Conservation (phyloP, 23 red algal species). For the Gracilaria vermiculophylla region DNA sequence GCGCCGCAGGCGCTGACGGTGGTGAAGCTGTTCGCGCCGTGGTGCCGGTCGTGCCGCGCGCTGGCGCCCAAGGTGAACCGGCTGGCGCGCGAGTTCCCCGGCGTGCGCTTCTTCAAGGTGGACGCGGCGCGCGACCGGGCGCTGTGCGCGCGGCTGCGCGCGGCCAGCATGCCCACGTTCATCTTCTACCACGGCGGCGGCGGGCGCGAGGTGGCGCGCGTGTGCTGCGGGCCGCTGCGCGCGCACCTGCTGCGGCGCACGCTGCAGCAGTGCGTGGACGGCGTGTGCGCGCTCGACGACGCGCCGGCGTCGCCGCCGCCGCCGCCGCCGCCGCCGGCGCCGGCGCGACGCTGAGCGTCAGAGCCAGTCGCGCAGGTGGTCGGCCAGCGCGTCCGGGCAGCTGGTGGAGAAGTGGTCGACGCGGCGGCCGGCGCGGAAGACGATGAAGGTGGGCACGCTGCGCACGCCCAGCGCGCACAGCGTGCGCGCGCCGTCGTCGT, state of each 20-base stretch:
- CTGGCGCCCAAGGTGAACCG: slow-evolving; percentile 44
- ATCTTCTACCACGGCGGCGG: slow-evolving; percentile 42
- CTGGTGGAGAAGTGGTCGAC: slow-evolving; percentile 47
- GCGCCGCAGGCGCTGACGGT: slow-evolving; percentile 33
- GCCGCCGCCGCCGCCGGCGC: too few species aligned
- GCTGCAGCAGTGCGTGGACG: slow-evolving; percentile 4
- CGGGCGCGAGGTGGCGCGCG: slow-evolving; percentile 53
- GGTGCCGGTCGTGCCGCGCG: slow-evolving; percentile 60
- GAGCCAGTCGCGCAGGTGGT: background rate
- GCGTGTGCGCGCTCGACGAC: slow-evolving; percentile 17
- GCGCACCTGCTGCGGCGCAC: slow-evolving; percentile 42
- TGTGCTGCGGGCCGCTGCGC: slow-evolving; percentile 25
- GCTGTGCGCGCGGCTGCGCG: slow-evolving; percentile 34
- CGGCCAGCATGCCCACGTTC: slow-evolving; percentile 48
- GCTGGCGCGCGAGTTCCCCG: slow-evolving; percentile 50
- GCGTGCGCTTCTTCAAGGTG: slow-evolving; percentile 60
- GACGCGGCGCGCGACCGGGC: slow-evolving; percentile 55
- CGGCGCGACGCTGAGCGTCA: too few species aligned
- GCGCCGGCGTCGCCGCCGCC: background rate
- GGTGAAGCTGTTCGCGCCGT: slow-evolving; percentile 63
- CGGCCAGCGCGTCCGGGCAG: background rate
- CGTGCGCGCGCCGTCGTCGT: background rate
- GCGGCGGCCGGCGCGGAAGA: slow-evolving; percentile 9
- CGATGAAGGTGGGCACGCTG: slow-evolving; percentile 28
- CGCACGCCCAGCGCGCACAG: slow-evolving; percentile 17